A percentile compares a stretch with the other conserved stretches of the same genome.
Evolutionary conservation across 371 early-diverging fungal species (phyloP).

Genomic region (Mucor saturninus): DNA sequence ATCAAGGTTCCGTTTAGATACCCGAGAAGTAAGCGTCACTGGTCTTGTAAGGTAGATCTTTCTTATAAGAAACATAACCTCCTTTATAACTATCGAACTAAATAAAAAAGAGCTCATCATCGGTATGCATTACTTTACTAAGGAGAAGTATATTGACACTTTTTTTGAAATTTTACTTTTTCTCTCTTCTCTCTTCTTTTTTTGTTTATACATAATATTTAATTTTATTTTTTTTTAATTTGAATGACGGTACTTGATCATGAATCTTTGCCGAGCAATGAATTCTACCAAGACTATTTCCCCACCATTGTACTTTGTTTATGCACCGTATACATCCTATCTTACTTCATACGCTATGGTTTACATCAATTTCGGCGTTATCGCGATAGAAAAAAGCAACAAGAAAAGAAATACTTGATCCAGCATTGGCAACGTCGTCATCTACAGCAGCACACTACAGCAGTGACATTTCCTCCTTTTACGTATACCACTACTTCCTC

Average conservation of each 20-base stretch:
- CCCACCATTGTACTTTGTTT: slow-evolving; percentile 13
- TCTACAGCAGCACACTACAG: neutral
- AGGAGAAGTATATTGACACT: too few species aligned
- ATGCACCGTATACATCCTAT: slow-evolving; percentile 2
- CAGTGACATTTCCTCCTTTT: neutral
- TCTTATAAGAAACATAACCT: too few species aligned
- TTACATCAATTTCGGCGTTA: neutral
- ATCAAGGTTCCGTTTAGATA: too few species aligned
- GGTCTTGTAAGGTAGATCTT: too few species aligned
- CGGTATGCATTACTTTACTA: too few species aligned
- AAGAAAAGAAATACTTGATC: slow-evolving; percentile 14
- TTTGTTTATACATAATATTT: too few species aligned
- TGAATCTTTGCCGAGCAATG: slow-evolving; percentile 7
- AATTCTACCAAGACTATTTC: slow-evolving; percentile 8
- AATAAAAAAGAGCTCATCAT: too few species aligned
- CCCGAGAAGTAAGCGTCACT: too few species aligned
- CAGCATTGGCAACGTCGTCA: slow-evolving; percentile 13
- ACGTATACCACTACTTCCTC: neutral
- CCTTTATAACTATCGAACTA: too few species aligned
- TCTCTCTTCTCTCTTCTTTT: too few species aligned
- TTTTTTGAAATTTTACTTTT: too few species aligned
- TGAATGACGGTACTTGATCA: neutral
- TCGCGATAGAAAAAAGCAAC: slow-evolving; percentile 2
- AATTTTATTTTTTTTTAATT: neutral
- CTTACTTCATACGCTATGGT: neutral